Conservation (phyloP, 768 basidiomycete genomes). For the Lenzites betulinus region DNA sequence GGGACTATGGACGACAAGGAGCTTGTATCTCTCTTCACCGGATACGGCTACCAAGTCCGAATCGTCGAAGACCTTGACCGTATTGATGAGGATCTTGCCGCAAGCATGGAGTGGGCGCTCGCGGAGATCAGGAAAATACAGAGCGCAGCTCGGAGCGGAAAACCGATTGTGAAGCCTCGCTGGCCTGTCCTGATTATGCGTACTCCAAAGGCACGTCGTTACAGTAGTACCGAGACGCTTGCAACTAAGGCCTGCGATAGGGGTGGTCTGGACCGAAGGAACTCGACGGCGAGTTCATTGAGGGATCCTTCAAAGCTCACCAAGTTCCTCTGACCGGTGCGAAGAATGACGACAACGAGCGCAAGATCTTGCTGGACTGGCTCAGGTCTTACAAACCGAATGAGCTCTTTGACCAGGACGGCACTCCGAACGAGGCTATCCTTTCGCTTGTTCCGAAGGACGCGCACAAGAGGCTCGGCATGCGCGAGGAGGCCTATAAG, state of each 20-base stretch:
- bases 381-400: slow-evolving; percentile 67
- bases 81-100: slow-evolving; percentile 80
- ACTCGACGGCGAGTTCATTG: slow-evolving; percentile 69
- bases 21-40: slow-evolving; percentile 70
- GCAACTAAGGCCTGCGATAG: slow-evolving; percentile 17
- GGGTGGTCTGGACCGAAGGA: slow-evolving; percentile 71
- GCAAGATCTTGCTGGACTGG: slow-evolving; percentile 69
- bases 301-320: slow-evolving; percentile 83
- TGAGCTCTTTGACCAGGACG: slow-evolving; percentile 63
- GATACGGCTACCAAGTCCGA: slow-evolving; percentile 88
- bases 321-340: slow-evolving; percentile 85
- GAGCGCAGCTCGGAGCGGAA: slow-evolving; percentile 70
- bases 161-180: slow-evolving; percentile 82
- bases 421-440: slow-evolving; percentile 56
- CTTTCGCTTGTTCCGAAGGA: slow-evolving; percentile 49
- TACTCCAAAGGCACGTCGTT: slow-evolving; percentile 67
- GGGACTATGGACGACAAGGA: slow-evolving; percentile 93
- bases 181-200: slow-evolving; percentile 89
- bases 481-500: slow-evolving; percentile 67
- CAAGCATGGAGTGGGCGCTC: slow-evolving; percentile 80
- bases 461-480: slow-evolving; percentile 64
- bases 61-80: slow-evolving; percentile 69
- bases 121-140: slow-evolving; percentile 78
- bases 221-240: not conserved
- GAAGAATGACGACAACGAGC: slow-evolving; percentile 63